Evolutionary conservation across 768 basidiomycete species (phyloP).

Genomic region (Lactarius hengduanensis): DNA sequence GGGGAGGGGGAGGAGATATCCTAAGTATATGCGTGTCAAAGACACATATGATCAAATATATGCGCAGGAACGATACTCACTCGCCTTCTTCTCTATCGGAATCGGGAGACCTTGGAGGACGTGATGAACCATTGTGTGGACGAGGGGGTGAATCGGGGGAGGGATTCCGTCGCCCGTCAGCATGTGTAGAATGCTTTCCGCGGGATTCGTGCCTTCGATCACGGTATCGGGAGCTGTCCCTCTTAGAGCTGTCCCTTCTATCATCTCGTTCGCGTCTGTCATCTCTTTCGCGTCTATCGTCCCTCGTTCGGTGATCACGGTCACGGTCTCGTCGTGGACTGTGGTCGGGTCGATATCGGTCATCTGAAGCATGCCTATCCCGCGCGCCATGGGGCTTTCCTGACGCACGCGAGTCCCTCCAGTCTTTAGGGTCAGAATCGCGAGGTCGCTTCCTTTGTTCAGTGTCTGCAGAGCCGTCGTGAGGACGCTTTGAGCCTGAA

Average conservation of each 20-base stretch:
- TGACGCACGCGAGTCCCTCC: conserved; percentile 62
- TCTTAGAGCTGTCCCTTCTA: conserved; percentile 36
- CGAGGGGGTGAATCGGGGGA: conserved; percentile 24
- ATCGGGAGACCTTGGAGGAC: conserved; percentile 32
- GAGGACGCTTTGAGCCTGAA: conserved; percentile 81
- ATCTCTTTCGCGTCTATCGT: conserved; percentile 35
- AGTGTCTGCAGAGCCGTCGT: conserved; percentile 52
- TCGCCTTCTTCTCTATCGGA: conserved; percentile 89
- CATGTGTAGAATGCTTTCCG: conserved; percentile 14
- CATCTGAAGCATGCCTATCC: conserved; percentile 39
- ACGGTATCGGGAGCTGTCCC: conserved; percentile 37
- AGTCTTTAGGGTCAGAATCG: conserved; percentile 56
- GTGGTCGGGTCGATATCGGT: conserved; percentile 33
- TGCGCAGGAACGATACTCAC: conserved; percentile 56
- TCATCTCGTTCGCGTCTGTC: conserved; percentile 33
- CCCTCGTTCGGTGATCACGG: conserved; percentile 37
- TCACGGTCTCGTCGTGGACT: conserved; percentile 33
- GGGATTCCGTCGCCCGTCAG: conserved; percentile 25
- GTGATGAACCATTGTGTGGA: conserved; percentile 27
- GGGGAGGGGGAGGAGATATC: conserved; percentile 56
- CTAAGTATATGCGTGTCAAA: conserved; percentile 38
- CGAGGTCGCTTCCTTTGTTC: conserved; percentile 54
- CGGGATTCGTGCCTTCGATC: conserved; percentile 27
- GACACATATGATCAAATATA: conserved; percentile 19
- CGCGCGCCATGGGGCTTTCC: conserved; percentile 33